Base-by-base conservation (phyloP, 441 rosid species). In the Omphalea diandra region DNA sequence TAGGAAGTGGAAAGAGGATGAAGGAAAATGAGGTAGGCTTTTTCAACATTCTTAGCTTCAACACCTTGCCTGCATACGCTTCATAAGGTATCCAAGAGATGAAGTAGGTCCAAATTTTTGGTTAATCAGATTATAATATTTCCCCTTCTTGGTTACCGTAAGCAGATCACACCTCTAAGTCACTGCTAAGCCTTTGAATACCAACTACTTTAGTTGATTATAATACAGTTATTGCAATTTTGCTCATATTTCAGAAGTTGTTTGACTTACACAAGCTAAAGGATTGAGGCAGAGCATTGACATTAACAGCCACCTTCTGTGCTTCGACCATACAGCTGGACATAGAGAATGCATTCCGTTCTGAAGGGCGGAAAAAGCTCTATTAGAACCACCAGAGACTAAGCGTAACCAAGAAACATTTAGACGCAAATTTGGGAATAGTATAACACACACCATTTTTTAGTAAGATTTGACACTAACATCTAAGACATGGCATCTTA, bases 291-390 rank as follows among this genome's bases (percentile, higher is more conserved):
- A 85, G 49, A 92, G 87, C 98, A 94, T 90, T 76, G 99, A 90
- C 98, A 92, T 94, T 76, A 94, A 74, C 76, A 92, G 86, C 99
- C 98, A 94, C 75, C 97, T 88, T 75, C 97, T 77, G 75, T 92
- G 98, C 83, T 89, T 92, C 72, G 99, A 94, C 99, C 98, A 94
- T 62, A 94, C 75, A 46, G 98, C 96, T 65, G 99, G 98, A 80
- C 99, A 94, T 14, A 94, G 86, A 50, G 98, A 94, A 82, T 94
- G 99, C 87, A 92, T 83, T 50, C 99, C 99, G 77, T 87, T 90
- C 99, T 94, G 91, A 70, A n/a, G n/a, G n/a, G n/a, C 10, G 61
- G 71, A 27, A 47, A 75, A 27, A 65, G 79, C 5, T 63, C 62
- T 7, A 3, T 27, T 7, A 38, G 64, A 7, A 40, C 60, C 57